These are phyloP conservation scores for Senna siamea DNA, from an alignment of 306 rosid genomes.

Conservation along the genomic window DNA sequence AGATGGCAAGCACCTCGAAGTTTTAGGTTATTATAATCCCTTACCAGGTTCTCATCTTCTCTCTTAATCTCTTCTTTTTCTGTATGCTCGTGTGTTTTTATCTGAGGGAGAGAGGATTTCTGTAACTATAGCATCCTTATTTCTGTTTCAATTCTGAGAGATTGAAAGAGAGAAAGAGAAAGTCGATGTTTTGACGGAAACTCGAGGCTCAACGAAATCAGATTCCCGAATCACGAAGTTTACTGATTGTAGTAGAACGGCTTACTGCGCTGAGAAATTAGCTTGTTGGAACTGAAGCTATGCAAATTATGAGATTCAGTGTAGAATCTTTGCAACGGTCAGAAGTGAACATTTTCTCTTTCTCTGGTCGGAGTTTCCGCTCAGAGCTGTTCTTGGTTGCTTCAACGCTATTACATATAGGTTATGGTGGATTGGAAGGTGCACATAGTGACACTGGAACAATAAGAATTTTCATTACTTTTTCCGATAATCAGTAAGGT, in stretches of 20 bases:
- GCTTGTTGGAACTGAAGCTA: neutral
- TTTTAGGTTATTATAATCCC: conserved; percentile 87
- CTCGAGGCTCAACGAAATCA: neutral
- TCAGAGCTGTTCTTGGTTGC: neutral
- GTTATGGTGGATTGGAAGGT: neutral
- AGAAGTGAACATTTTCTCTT: neutral
- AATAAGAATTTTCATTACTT: neutral
- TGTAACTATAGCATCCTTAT: neutral
- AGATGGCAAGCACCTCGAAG: conserved; percentile 92
- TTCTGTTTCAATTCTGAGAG: neutral
- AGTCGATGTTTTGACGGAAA: neutral
- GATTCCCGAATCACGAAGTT: neutral
- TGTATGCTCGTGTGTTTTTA: neutral
- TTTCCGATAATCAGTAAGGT: neutral
- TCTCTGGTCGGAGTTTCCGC: neutral
- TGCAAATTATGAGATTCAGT: neutral
- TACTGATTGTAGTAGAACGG: neutral
- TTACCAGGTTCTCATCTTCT: conserved; percentile 61
- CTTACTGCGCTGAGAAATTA: neutral
- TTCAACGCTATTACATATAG: neutral
- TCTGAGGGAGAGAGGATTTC: neutral
- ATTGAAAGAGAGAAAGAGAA: neutral
- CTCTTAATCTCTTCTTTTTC: neutral
- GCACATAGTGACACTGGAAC: neutral
- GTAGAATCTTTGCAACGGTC: neutral